These are phyloP conservation scores for Phytophthora lateralis DNA, from an alignment of 352 stramenopile species.

Conservation along the genomic window DNA sequence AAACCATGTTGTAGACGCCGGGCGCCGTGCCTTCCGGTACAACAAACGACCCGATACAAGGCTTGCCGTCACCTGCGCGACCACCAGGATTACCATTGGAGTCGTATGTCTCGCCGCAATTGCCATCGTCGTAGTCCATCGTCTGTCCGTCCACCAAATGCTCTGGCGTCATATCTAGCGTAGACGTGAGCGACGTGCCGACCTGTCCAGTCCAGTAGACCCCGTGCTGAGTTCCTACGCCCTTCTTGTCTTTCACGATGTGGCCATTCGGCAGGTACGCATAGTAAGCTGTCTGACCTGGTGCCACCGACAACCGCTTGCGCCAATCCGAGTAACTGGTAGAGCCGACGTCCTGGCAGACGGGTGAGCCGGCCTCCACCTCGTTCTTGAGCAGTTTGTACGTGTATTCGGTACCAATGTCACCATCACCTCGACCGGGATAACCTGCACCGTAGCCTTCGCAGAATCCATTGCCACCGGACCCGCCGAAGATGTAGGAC, in stretches of 20 bases:
- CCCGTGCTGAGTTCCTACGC: conserved; percentile 55
- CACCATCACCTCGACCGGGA: conserved; percentile 49
- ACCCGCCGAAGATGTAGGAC: conserved; percentile 77
- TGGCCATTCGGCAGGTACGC: conserved; percentile 66
- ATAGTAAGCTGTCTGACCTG: conserved; percentile 54
- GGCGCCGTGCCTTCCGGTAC: conserved; percentile 49
- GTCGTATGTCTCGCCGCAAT: conserved; percentile 62
- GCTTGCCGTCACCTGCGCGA: conserved; percentile 61
- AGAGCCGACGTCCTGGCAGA: conserved; percentile 50
- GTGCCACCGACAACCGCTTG: conserved; percentile 47
- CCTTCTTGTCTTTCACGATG: conserved; percentile 75
- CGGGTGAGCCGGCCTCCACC: conserved; percentile 48
- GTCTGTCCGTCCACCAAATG: conserved; percentile 54
- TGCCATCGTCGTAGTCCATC: conserved; percentile 63
- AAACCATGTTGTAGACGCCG: conserved; percentile 68
- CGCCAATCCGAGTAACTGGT: conserved; percentile 67
- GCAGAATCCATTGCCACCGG: conserved; percentile 66
- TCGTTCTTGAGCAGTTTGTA: conserved; percentile 77
- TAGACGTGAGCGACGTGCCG: conserved; percentile 44
- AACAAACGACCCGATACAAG: conserved; percentile 60
- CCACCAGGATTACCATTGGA: conserved; percentile 43
- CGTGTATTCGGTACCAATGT: conserved; percentile 65
- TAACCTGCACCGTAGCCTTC: conserved; percentile 66
- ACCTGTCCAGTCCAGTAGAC: conserved; percentile 68
- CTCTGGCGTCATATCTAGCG: conserved; percentile 50